Conservation (phyloP, 139 green algal genomes). For the Monoraphidium neglectum region DNA sequence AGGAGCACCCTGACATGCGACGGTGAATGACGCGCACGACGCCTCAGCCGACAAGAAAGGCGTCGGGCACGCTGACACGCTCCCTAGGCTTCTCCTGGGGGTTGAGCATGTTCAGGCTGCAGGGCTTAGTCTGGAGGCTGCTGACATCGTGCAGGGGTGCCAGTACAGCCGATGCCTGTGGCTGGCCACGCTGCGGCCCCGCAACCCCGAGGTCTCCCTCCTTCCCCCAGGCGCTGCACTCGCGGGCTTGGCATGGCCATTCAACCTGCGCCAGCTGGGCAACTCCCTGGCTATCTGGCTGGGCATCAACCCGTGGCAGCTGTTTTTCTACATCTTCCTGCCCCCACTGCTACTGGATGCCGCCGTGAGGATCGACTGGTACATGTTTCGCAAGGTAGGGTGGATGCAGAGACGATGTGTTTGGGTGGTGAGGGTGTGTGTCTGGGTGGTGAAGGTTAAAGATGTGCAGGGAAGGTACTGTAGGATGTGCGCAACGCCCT, state of each 20-base stretch:
- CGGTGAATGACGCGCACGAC: too few relatives aligned
- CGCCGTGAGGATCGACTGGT: slow-evolving; percentile 85
- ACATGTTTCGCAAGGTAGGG: slow-evolving; percentile 82
- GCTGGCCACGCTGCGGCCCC: too few relatives aligned
- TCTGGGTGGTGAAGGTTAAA: too few relatives aligned
- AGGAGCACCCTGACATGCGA: not conserved
- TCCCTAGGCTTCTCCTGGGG: too few relatives aligned
- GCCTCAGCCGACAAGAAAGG: not conserved
- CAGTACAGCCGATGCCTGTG: too few relatives aligned
- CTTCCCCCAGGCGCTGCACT: slow-evolving; percentile 51
- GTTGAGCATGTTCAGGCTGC: not conserved
- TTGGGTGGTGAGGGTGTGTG: too few relatives aligned
- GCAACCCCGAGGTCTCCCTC: too few relatives aligned
- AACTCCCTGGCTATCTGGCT: slow-evolving; percentile 73
- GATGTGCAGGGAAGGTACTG: too few relatives aligned
- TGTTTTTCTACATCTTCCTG: slow-evolving; percentile 92
- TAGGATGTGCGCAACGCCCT: too few relatives aligned
- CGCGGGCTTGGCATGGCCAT: slow-evolving; percentile 46
- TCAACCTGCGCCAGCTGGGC: slow-evolving; percentile 61
- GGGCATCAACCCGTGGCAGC: slow-evolving; percentile 64
- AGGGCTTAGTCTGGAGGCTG: not conserved
- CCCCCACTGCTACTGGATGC: slow-evolving; percentile 74
- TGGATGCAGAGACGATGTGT: too few relatives aligned
- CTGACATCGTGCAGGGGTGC: too few relatives aligned
- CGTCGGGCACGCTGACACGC: too few relatives aligned